These are phyloP conservation scores for Paramecium caudatum DNA, from an alignment of 73 alveolate species.

Conservation along the genomic window DNA sequence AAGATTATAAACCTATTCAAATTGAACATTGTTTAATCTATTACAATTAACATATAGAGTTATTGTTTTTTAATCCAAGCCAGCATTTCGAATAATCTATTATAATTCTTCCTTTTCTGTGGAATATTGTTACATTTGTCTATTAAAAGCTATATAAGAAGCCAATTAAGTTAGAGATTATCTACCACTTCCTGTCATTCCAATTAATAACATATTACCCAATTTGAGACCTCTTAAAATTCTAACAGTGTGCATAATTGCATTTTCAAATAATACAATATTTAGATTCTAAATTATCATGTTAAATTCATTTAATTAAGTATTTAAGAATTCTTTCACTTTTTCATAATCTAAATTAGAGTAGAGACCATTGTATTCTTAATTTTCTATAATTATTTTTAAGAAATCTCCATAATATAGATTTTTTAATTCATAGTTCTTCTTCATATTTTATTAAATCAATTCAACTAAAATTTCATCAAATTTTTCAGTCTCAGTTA, in stretches of 20 bases:
- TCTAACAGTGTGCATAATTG: constrained; percentile 85
- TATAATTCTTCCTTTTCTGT: constrained; percentile 81
- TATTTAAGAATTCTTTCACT: constrained; percentile 80
- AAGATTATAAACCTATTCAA: constrained; percentile 71
- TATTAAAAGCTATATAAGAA: constrained; percentile 77
- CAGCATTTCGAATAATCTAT: constrained; percentile 80
- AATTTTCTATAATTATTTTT: constrained; percentile 87
- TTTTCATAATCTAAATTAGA: constrained; percentile 79
- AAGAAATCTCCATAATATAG: constrained; percentile 12
- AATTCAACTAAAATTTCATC: neutral
- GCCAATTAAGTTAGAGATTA: constrained; percentile 80
- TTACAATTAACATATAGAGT: constrained; percentile 72
- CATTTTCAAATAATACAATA: constrained; percentile 85
- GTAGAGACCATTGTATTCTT: constrained; percentile 81
- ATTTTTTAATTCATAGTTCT: constrained; percentile 25
- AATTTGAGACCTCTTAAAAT: constrained; percentile 83
- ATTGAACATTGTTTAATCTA: constrained; percentile 14
- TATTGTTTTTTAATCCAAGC: constrained; percentile 86
- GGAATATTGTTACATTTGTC: constrained; percentile 79
- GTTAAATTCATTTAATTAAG: constrained; percentile 71
- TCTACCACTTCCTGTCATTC: constrained; percentile 90
- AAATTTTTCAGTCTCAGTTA: constrained; percentile 76
- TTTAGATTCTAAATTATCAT: constrained; percentile 74
- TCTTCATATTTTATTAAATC: constrained; percentile 34
- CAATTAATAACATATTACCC: constrained; percentile 89